Base-by-base conservation (phyloP, 805 yeast species). In the Jamesozyma piceae region DNA sequence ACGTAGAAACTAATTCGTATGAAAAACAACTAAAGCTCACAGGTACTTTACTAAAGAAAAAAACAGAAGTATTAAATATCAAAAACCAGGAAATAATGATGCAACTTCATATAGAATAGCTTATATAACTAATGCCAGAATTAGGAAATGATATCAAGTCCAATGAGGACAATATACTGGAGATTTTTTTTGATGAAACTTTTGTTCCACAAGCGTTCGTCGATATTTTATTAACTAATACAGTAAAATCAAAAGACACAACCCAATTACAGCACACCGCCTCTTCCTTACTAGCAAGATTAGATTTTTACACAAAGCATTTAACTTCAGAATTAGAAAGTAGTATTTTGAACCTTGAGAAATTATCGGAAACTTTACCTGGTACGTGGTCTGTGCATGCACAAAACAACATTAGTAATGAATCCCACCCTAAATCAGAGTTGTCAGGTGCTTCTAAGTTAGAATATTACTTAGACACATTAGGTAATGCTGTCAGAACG, bases 161-260 rank as follows among this genome's bases (percentile, higher is more conserved):
- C 28, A 44, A 39, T 19, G 45, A 60, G 30, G 62, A 63, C 42
- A 74, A 75, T 14, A 68, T 80, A 1, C 59, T 81, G 3, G 63
- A 76, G 11, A 80, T 82, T 78, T 82, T 82, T 64, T 78, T 80
- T 47, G 85, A 81, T 48, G 74, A 72, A 18, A 75, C 73, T 21
- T 82, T 81, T 54, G 75, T 73, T 15, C 82, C 87, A 1, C 73
- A 75, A 42, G 75, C 75, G 33, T 82, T 74, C 51, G 70, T 82
- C 17, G 85, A 82, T 55, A 78, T 82, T 2, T 61, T 82, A 14
- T 70, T 77, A 46, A 65, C 73, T 37, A 60, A 71, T 17, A 64
- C 71, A 3, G n/a, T n/a, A n/a, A 47, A 68, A 32, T 37, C 42
- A 11, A 42, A 43, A 21, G 54, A 52, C 21, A 51, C 73, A 24